Base-by-base conservation (phyloP, 352 stramenopile species). In the Globisporangium splendens region DNA sequence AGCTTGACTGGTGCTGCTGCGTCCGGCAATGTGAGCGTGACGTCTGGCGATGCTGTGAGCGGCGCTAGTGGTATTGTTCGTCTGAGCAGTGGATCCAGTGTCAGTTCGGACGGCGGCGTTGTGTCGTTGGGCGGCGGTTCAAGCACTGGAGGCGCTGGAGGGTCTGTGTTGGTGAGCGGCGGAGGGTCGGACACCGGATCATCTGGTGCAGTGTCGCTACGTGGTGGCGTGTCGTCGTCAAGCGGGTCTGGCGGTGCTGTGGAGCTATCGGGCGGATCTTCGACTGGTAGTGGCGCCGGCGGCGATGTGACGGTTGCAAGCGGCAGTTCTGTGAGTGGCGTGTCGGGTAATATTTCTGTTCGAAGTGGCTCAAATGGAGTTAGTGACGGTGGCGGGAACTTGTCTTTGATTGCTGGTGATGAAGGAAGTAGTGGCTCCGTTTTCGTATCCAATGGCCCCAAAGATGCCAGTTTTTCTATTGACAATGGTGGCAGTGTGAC, bases 281-380 rank as follows among this genome's bases (percentile, higher is more conserved):
- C 54, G 31, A 49, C 65, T 50, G 64, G 49, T 18, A 59, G 22
- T 56, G 66, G 53, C 54, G 39, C 43, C 18, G 69, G 65, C 39
- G 70, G 72, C 21, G 61, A 66, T 17, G 54, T 79, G 14, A 47
- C 56, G 13, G 54, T 82, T 41, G 38, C 50, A 5, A 64, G 60
- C 43, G 72, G 72, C 13, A 59, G 42, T 46, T 59, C 53, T 18
- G 17, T 17, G n/a, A 46, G n/a, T 17, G 42, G 28, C 2, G 28
- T 35, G 28, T 35, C 28, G 28, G 28, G 28, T 35, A 35, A 35
- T 11, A 35, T 35, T 35, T 35, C 2, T 35, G 28, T 35, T 35
- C 28, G 28, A 35, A 35, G 28, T 35, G 28, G 28, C 28, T 35
- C 28, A 10, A 35, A 35, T 35, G 28, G 28, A 1, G 7, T 35